Conservation (phyloP, 2,329 filamentous ascomycete species). For the Cryphonectria parasitica region DNA sequence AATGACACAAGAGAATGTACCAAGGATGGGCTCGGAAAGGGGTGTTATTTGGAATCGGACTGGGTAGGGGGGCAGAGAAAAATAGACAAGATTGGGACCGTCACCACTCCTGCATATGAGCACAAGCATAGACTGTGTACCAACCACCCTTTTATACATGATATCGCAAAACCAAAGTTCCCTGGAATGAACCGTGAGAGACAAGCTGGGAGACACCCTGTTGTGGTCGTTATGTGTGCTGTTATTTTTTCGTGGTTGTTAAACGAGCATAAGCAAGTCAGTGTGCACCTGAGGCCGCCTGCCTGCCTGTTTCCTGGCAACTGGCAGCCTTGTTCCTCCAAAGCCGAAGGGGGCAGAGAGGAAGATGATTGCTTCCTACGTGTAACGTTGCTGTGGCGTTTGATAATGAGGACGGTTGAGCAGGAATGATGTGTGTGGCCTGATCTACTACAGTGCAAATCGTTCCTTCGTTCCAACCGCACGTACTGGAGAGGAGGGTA, state of each 20-base stretch:
- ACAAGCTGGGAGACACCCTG: neutral
- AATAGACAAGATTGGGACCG: neutral
- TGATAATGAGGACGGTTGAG: neutral
- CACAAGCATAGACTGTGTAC: conserved; percentile 2
- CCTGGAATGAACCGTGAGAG: neutral
- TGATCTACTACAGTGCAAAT: neutral
- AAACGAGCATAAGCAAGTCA: neutral
- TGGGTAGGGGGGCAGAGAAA: neutral
- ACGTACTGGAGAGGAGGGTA: neutral
- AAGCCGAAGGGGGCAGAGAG: neutral
- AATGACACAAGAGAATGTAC: neutral
- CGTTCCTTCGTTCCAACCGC: neutral
- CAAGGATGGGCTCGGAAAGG: neutral
- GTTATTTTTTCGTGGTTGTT: neutral
- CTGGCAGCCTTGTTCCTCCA: neutral
- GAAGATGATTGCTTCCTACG: neutral
- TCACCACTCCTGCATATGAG: neutral
- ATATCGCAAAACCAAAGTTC: neutral
- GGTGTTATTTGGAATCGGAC: neutral
- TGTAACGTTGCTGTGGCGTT: neutral
- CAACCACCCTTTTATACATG: neutral
- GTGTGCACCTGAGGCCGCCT: neutral
- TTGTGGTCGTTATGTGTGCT: neutral
- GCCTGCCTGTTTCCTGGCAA: too few relatives aligned
- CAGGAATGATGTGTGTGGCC: neutral